Base-by-base conservation (phyloP, 345 rosid genomes). In the Lepidium africanum region DNA sequence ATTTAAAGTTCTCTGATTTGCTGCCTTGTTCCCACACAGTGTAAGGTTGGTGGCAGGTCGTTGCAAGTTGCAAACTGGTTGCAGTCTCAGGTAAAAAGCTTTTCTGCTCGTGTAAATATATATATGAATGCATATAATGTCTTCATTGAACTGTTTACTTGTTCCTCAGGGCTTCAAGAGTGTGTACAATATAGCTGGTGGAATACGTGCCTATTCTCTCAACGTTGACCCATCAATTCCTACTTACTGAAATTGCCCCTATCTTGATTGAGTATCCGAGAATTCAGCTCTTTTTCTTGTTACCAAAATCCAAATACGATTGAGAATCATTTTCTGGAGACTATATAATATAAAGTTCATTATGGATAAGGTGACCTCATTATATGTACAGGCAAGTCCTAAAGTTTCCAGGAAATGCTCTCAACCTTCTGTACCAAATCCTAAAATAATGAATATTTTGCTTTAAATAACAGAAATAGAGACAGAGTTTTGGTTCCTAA, bases 41-140 rank as follows among this genome's bases (percentile, higher is more conserved):
- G 98, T 41, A 95, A 92, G 78, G 96, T 70, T 73, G 94, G 98
- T 52, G 76, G 86, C 77, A 85, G 96, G 75, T 92, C 98, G 7
- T 40, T 89, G 57, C 92, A 92, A 60, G 90, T 89, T 19, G 92
- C 96, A 8, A 87, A 85, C 73, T 92, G 94, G 92, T 77, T 92
- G 76, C 92, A 89, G 82, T 69, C 86, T 32, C 96, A 86, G 91
- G 98, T 85, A 80, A 43, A 76, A 60, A 11, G 5, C 41, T 58
- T 46, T 3, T 36, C 19, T 10, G n/a, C 14, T 51, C 30, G 10
- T 35, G 5, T 50, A 8, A 12, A 7, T 25, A 33, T 11, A 32
- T 32, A 16, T 11, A 3, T 41, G 7, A 11, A 5, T 5, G 7
- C 13, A 62, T 33, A 36, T 62, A 12, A 68, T 74, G 54, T 65